These are phyloP conservation scores for Cryptosporidium viatorum DNA, from an alignment of 169 alveolate genomes.

Conservation along the genomic window DNA sequence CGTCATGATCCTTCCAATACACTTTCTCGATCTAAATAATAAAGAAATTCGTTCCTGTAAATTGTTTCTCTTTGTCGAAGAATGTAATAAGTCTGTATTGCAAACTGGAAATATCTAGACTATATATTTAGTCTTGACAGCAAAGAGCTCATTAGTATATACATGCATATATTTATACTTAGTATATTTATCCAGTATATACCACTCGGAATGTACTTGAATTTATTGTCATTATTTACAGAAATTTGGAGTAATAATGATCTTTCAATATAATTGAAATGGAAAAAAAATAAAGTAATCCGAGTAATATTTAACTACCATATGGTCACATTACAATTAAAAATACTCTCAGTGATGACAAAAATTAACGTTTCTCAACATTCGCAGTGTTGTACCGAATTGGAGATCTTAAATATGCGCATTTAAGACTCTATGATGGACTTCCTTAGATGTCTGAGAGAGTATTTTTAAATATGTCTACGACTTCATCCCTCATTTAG, in stretches of 20 bases:
- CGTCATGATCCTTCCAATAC: neutral
- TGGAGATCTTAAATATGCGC: constrained; percentile 72
- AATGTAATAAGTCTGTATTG: constrained; percentile 5
- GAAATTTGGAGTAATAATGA: neutral
- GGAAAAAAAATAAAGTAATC: neutral
- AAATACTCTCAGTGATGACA: constrained; percentile 61
- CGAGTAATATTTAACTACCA: neutral
- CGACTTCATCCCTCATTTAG: neutral
- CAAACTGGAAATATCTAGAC: neutral
- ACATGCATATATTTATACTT: neutral
- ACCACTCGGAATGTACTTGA: neutral
- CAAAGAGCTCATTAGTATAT: constrained; percentile 4
- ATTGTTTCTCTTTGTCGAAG: neutral
- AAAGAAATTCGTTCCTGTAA: neutral
- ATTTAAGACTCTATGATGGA: constrained; percentile 75
- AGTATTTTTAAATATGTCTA: neutral
- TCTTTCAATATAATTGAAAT: neutral
- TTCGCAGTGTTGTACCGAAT: constrained; percentile 75
- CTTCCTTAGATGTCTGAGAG: constrained; percentile 77
- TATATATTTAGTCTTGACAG: neutral
- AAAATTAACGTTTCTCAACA: constrained; percentile 73
- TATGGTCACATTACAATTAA: neutral
- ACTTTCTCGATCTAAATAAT: neutral
- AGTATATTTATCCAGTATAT: constrained; percentile 1
- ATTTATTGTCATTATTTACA: neutral